Conservation (phyloP, 371 early-diverging fungal genomes). For the Mucor plumbeus region DNA sequence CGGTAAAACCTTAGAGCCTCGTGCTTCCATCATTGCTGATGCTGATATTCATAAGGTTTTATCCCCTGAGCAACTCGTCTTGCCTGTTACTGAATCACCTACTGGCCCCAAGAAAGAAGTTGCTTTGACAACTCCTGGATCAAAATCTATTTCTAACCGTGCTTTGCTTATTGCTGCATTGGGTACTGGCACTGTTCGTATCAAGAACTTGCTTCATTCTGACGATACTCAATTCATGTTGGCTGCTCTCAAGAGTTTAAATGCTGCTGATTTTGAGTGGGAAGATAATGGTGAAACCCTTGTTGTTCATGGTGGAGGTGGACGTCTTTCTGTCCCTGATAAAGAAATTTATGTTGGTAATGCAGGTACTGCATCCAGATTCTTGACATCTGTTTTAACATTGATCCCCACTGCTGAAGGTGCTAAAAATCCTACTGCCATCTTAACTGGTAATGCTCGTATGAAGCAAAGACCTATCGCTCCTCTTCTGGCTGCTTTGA, state of each 20-base stretch:
- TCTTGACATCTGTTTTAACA: conserved; percentile 89
- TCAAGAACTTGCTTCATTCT: conserved; percentile 91
- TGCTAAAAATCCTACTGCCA: conserved; percentile 47
- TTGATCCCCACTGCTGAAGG: conserved; percentile 64
- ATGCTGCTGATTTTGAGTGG: conserved; percentile 87
- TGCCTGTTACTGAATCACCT: conserved; percentile 61
- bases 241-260: conserved; percentile 86
- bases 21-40: conserved; percentile 85
- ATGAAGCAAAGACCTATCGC: conserved; percentile 98
- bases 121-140: conserved; percentile 86
- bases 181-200: conserved; percentile 81
- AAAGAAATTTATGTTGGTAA: conserved; percentile 93
- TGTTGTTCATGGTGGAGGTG: conserved; percentile 83
- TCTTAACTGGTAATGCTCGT: conserved; percentile 95
- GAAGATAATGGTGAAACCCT: conserved; percentile 92
- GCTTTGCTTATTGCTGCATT: conserved; percentile 93
- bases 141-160: conserved; percentile 97
- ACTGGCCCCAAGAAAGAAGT: conserved; percentile 50
- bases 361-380: conserved; percentile 97
- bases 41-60: conserved; percentile 82
- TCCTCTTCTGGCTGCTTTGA: conserved; percentile 87
- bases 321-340: conserved; percentile 76
- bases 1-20: conserved; percentile 84
- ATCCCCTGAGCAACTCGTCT: conserved; percentile 79
- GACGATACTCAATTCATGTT: conserved; percentile 98